These are phyloP conservation scores for Rhododendron kiyosumense DNA, from an alignment of 148 eudicot genomes.

Conservation along the genomic window DNA sequence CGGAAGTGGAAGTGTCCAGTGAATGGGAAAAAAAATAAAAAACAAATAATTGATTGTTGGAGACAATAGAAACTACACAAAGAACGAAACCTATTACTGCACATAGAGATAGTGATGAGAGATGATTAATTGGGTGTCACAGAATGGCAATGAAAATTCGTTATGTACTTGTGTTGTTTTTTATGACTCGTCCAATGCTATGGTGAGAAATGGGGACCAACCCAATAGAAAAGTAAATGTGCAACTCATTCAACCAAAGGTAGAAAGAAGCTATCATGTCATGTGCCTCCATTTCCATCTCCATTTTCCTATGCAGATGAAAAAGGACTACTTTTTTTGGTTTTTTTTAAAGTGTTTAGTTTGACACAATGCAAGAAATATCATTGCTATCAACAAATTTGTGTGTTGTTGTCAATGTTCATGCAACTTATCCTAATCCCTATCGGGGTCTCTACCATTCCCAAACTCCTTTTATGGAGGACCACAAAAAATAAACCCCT, in stretches of 20 bases:
- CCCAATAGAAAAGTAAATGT: background rate
- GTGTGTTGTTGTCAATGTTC: background rate
- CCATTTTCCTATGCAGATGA: background rate
- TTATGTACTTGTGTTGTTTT: background rate
- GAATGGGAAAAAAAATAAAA: no score
- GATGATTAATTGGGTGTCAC: no score
- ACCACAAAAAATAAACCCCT: no score
- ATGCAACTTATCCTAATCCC: slow-evolving; percentile 1
- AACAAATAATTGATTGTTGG: no score
- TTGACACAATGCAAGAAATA: slow-evolving; percentile 4
- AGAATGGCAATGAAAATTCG: no score
- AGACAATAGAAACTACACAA: background rate
- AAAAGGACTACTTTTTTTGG: background rate
- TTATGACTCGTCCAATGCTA: background rate
- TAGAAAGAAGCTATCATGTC: background rate
- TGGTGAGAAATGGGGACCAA: background rate
- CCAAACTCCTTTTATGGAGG: background rate
- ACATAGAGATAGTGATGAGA: no score
- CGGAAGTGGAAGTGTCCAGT: no score
- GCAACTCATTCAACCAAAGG: background rate
- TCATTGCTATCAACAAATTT: background rate
- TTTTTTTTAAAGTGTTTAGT: background rate
- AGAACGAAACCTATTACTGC: background rate
- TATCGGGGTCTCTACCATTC: background rate
- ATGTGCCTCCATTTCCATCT: background rate